phyloP scores from a whole-genome alignment of 371 early-diverging fungal genomes.

The Actinomucor elegans region DNA sequence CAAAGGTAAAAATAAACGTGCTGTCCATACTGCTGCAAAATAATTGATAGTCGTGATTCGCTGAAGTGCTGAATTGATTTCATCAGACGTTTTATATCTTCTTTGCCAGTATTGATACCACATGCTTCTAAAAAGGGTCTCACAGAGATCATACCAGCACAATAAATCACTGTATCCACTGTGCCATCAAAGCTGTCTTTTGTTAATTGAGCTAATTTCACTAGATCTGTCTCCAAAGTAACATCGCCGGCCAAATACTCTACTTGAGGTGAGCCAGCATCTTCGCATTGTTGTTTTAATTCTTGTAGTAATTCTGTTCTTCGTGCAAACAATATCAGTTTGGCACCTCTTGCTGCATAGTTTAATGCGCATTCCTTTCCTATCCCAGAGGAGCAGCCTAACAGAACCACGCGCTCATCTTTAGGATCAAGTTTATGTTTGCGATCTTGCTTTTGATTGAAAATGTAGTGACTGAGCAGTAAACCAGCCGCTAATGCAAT shows the following conservation, averaged over 20 bases:
- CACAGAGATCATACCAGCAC: slow-evolving; percentile 73
- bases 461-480: slow-evolving; percentile 4
- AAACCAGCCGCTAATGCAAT: not conserved
- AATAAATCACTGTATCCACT: slow-evolving; percentile 67
- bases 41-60: slow-evolving; percentile 66
- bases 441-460: slow-evolving; percentile 4
- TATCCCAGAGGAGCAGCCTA: slow-evolving; percentile 85
- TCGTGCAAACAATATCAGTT: slow-evolving; percentile 70
- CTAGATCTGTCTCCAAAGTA: slow-evolving; percentile 31
- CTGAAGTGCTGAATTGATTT: slow-evolving; percentile 28
- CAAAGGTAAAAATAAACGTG: slow-evolving; percentile 60
- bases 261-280: slow-evolving; percentile 21
- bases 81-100: slow-evolving; percentile 1
- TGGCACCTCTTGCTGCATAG: slow-evolving; percentile 73
- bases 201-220: slow-evolving; percentile 17
- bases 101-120: slow-evolving; percentile 27
- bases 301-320: slow-evolving; percentile 50
- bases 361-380: slow-evolving; percentile 68
- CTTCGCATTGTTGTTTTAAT: slow-evolving; percentile 51
- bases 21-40: slow-evolving; percentile 59
- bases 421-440: slow-evolving; percentile 10
- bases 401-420: slow-evolving; percentile 67
- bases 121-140: slow-evolving; percentile 55
- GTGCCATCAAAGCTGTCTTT: slow-evolving; percentile 32
- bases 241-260: slow-evolving; percentile 31